Conservation (phyloP, 192 early-diverging fungal species). For the Entophlyctis helioformis region DNA sequence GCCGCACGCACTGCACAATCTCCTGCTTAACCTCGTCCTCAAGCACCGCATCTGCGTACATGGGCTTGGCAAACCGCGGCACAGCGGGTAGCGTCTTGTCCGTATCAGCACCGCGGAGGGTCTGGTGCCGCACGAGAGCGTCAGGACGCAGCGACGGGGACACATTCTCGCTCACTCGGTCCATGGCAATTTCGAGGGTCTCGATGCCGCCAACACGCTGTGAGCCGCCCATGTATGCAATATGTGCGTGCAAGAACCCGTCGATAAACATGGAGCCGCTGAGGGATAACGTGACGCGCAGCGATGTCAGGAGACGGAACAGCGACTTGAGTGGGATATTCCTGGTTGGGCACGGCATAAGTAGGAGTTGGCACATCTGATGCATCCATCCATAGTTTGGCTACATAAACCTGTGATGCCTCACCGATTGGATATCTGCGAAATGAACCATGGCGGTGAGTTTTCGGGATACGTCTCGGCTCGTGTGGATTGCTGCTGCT, state of each 20-base stretch:
- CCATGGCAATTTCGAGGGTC: slow-evolving; percentile 14
- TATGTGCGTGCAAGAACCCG: slow-evolving; percentile 5
- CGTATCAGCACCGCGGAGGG: too few species aligned
- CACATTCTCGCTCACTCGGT: slow-evolving; percentile 12
- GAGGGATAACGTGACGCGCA: slow-evolving; percentile 13
- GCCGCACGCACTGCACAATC: slow-evolving; percentile 9
- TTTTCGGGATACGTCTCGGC: slow-evolving; percentile 2
- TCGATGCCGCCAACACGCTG: slow-evolving; percentile 7
- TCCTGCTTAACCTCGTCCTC: slow-evolving; percentile 13
- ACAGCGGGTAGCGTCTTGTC: too few species aligned
- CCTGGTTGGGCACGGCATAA: background rate
- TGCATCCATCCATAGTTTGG: background rate
- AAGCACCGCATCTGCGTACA: slow-evolving; percentile 15
- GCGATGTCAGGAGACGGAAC: slow-evolving; percentile 15
- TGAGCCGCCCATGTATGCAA: slow-evolving; percentile 9
- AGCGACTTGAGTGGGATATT: slow-evolving; percentile 21
- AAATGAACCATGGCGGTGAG: slow-evolving; percentile 6
- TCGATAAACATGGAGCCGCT: slow-evolving; percentile 5
- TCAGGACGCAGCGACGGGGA: too few species aligned
- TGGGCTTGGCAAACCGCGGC: background rate
- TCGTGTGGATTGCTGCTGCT: background rate
- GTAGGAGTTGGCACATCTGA: background rate
- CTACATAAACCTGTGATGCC: background rate
- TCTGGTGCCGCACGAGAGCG: too few species aligned
- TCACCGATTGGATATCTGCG: slow-evolving; percentile 11